A percentile compares a stretch with the other conserved stretches of the same genome.
phyloP scores from a whole-genome alignment of 2,329 filamentous ascomycete genomes.

The Fusarium sp. region DNA sequence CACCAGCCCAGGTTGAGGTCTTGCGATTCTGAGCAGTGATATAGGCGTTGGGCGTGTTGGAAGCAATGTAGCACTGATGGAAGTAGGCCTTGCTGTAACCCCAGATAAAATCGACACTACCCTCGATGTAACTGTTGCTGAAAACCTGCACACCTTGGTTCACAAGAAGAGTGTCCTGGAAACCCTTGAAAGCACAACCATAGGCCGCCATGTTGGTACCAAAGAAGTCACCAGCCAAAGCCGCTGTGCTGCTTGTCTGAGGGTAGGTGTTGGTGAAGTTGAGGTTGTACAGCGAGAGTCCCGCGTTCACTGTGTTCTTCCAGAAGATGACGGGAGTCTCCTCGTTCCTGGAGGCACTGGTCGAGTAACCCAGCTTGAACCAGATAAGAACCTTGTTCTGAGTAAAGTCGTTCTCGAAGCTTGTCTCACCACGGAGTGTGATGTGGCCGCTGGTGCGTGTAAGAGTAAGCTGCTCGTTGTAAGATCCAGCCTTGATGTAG shows the following conservation, averaged over 20 bases:
- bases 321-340: slow-evolving; percentile 57
- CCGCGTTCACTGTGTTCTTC: slow-evolving; percentile 56
- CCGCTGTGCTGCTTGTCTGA: slow-evolving; percentile 58
- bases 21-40: slow-evolving; percentile 50
- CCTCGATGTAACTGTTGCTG: slow-evolving; percentile 53
- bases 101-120: slow-evolving; percentile 42
- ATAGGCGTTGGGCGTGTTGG: slow-evolving; percentile 48
- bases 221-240: slow-evolving; percentile 52
- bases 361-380: slow-evolving; percentile 42
- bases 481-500: slow-evolving; percentile 39
- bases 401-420: slow-evolving; percentile 37
- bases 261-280: slow-evolving; percentile 61
- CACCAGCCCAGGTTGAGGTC: slow-evolving; percentile 44
- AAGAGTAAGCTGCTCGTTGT: slow-evolving; percentile 38
- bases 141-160: slow-evolving; percentile 60
- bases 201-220: slow-evolving; percentile 51
- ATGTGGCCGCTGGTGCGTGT: slow-evolving; percentile 28
- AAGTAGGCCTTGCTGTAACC: slow-evolving; percentile 51
- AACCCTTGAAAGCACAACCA: slow-evolving; percentile 58
- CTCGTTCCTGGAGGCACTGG: slow-evolving; percentile 55
- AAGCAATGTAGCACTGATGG: slow-evolving; percentile 53
- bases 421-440: slow-evolving; percentile 37
- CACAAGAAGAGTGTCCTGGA: slow-evolving; percentile 63
- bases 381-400: slow-evolving; percentile 37
- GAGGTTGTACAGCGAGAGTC: slow-evolving; percentile 71